Conservation (phyloP, 1,284 basidiomycete genomes). For the Irpex sp. region DNA sequence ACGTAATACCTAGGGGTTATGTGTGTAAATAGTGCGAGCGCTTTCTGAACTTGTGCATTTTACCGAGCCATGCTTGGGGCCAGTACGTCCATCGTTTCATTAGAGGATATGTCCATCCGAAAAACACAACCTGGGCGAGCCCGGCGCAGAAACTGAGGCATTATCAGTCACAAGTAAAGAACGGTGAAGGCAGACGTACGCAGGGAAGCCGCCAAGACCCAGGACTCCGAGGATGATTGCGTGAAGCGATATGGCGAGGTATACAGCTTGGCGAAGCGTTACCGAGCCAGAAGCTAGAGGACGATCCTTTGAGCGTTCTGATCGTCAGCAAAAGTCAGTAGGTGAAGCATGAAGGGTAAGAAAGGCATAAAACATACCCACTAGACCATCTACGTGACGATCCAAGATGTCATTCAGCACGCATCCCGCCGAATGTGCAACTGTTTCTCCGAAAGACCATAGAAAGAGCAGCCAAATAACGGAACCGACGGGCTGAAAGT, state of each 20-base stretch:
- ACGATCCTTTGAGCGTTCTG: background rate
- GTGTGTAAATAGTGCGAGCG: background rate
- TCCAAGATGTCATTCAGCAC: background rate
- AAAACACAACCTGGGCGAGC: too few species aligned
- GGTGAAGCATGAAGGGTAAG: background rate
- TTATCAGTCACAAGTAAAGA: too few species aligned
- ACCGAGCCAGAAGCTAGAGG: background rate
- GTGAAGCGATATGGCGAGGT: background rate
- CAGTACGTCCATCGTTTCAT: background rate
- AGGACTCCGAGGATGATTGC: background rate
- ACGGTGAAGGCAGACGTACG: background rate
- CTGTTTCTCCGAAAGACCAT: background rate
- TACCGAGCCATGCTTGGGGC: background rate
- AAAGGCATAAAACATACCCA: background rate
- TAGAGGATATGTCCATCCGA: background rate
- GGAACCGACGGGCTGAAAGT: background rate
- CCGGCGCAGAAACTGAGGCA: too few species aligned
- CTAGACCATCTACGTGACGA: background rate
- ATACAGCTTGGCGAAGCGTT: background rate
- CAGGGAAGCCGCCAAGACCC: background rate
- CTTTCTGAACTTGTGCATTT: background rate
- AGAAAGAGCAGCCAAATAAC: background rate
- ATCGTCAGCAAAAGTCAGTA: background rate
- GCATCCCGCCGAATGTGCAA: background rate
- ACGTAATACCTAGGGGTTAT: background rate